A percentile compares a stretch with the other conserved stretches of the same genome.
phyloP scores from a whole-genome alignment of 768 basidiomycete species.

The Pisolithus microcarpus region DNA sequence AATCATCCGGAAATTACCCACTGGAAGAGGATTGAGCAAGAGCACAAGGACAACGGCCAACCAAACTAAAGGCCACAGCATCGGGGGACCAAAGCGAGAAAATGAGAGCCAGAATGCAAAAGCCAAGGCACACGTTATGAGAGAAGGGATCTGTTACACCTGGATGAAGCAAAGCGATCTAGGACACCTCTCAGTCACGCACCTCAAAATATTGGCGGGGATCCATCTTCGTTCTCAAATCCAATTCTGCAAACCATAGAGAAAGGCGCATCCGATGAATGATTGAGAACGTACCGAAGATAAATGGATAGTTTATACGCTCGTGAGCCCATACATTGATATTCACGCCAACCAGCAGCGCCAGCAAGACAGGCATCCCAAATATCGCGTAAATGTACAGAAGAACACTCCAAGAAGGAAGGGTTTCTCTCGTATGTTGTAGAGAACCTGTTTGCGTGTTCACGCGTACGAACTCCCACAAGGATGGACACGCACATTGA shows the following conservation, averaged over 20 bases:
- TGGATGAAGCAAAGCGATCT: slow-evolving; percentile 1
- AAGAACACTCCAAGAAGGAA: slow-evolving; percentile 68
- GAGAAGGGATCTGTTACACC: slow-evolving; percentile 60
- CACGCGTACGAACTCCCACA: neutral
- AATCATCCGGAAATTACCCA: slow-evolving; percentile 21
- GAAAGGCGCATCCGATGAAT: neutral
- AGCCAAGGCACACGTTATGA: slow-evolving; percentile 66
- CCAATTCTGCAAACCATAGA: slow-evolving; percentile 45
- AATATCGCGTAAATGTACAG: slow-evolving; percentile 75
- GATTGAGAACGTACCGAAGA: slow-evolving; percentile 53
- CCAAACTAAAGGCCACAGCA: slow-evolving; percentile 80
- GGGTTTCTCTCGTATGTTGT: slow-evolving; percentile 38
- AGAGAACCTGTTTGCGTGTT: slow-evolving; percentile 42
- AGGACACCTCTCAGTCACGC: slow-evolving; percentile 8
- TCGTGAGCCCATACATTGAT: slow-evolving; percentile 66
- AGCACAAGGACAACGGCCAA: slow-evolving; percentile 51
- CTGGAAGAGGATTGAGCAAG: slow-evolving; percentile 70
- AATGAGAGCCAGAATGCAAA: slow-evolving; percentile 87
- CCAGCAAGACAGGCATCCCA: slow-evolving; percentile 67
- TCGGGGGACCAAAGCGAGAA: slow-evolving; percentile 57
- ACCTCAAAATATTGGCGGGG: slow-evolving; percentile 72
- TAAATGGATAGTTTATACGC: slow-evolving; percentile 90
- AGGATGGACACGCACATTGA: slow-evolving; percentile 35
- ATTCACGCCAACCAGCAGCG: slow-evolving; percentile 77
- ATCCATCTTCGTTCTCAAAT: slow-evolving; percentile 65